Percentiles rank a stretch among this genome's conserved stretches.
phyloP scores from a whole-genome alignment of 2,329 filamentous ascomycete species.

The Fusarium sp. region DNA sequence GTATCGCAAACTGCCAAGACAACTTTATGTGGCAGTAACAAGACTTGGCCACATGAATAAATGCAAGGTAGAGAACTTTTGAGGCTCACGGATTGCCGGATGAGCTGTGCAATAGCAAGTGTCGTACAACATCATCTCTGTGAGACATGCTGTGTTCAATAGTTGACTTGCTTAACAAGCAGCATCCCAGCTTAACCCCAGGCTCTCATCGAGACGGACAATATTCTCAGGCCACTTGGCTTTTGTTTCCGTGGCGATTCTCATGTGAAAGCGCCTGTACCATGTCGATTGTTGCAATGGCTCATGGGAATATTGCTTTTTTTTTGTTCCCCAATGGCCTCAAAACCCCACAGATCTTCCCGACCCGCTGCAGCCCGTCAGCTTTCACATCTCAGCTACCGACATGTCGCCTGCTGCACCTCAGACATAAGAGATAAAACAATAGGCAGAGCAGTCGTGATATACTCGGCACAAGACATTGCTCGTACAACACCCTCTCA shows the following conservation, averaged over 20 bases:
- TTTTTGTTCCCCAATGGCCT: slow-evolving; percentile 13
- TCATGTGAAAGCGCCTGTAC: not conserved
- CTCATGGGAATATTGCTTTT: slow-evolving; percentile 16
- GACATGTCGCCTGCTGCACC: slow-evolving; percentile 23
- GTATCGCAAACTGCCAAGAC: not conserved
- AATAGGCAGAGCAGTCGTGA: not conserved
- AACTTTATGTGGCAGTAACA: not conserved
- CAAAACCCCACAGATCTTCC: slow-evolving; percentile 33
- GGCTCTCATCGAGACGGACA: not conserved
- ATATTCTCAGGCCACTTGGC: not conserved
- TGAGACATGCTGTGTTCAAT: slow-evolving; percentile 31
- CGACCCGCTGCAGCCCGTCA: slow-evolving; percentile 29
- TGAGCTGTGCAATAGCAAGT: slow-evolving; percentile 2
- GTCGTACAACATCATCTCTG: slow-evolving; percentile 19
- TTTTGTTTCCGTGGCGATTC: not conserved
- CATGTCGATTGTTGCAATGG: not conserved
- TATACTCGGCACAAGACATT: not conserved
- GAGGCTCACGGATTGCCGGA: slow-evolving; percentile 8
- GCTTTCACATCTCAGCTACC: slow-evolving; percentile 31
- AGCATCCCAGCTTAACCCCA: slow-evolving; percentile 3
- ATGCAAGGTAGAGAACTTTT: not conserved
- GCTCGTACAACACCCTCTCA: slow-evolving; percentile 6
- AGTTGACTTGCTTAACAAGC: slow-evolving; percentile 15
- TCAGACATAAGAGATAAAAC: not conserved
- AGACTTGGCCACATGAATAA: not conserved